These are phyloP conservation scores for Nepenthes alata DNA, from an alignment of 179 eudicot genomes.

Conservation along the genomic window DNA sequence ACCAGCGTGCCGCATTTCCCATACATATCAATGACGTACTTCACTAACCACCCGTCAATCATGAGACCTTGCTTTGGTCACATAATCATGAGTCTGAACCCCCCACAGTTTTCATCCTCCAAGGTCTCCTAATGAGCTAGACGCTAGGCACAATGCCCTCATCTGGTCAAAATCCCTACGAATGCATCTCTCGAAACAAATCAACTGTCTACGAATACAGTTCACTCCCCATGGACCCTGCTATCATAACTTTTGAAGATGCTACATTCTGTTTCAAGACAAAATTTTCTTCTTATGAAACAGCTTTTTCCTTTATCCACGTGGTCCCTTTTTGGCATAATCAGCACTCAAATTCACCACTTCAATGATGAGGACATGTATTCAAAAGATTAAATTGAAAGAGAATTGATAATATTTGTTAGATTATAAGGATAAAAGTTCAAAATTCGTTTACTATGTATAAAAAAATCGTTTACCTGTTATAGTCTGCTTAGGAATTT, in stretches of 20 bases:
- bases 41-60: slow-evolving; percentile 42
- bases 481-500: no score
- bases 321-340: slow-evolving; percentile 55
- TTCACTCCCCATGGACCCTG: slow-evolving; percentile 78
- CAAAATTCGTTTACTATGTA: no score
- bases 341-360: slow-evolving; percentile 71
- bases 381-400: no score
- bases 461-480: no score
- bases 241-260: slow-evolving; percentile 79
- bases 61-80: slow-evolving; percentile 41
- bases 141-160: slow-evolving; percentile 63
- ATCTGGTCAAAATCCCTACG: slow-evolving; percentile 40
- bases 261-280: slow-evolving; percentile 60
- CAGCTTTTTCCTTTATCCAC: slow-evolving; percentile 31
- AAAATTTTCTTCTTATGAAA: slow-evolving; percentile 30
- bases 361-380: slow-evolving; percentile 9
- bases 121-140: slow-evolving; percentile 61
- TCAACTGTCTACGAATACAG: slow-evolving; percentile 35
- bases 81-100: slow-evolving; percentile 53
- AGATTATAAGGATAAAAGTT: no score
- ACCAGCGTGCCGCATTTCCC: slow-evolving; percentile 43
- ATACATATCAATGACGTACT: slow-evolving; percentile 70
- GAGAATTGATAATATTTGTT: no score
- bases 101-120: slow-evolving; percentile 30
- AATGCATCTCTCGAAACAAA: slow-evolving; percentile 47